Evolutionary conservation across 139 green algal species (phyloP).

Genomic region (Spirogloea muscicola): DNA sequence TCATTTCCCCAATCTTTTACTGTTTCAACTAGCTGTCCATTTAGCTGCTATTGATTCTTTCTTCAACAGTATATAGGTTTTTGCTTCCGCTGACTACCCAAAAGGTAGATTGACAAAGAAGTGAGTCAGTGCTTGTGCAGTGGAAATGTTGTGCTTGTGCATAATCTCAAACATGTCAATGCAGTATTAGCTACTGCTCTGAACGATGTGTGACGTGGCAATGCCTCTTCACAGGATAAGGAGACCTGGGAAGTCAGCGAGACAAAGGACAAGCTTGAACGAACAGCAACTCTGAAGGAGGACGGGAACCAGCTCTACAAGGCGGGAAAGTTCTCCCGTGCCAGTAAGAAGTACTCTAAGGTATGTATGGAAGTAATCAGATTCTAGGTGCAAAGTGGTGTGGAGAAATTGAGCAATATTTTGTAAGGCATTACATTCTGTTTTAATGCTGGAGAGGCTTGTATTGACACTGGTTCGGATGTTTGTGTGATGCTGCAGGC

Average conservation of each 20-base stretch:
- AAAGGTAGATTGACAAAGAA: too few species aligned
- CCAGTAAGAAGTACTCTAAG: constrained; percentile 66
- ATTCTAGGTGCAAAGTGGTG: not conserved
- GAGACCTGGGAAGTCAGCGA: constrained; percentile 83
- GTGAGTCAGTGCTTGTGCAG: too few species aligned
- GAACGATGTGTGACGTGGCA: too few species aligned
- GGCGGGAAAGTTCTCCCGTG: constrained; percentile 63
- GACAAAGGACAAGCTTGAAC: constrained; percentile 80
- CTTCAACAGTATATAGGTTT: too few species aligned
- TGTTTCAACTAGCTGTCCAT: too few species aligned
- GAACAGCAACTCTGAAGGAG: constrained; percentile 70
- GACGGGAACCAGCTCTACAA: constrained; percentile 87
- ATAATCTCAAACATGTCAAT: too few species aligned
- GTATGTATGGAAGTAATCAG: constrained; percentile 9
- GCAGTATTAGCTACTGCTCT: too few species aligned
- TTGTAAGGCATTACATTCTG: not conserved
- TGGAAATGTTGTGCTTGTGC: too few species aligned
- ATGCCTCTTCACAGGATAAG: constrained; percentile 68
- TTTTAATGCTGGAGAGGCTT: constrained; percentile 1
- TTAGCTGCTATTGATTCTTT: too few species aligned
- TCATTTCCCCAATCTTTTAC: too few species aligned
- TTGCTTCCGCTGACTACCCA: too few species aligned
- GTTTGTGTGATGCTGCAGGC: constrained; percentile 38
- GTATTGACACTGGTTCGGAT: too few species aligned
- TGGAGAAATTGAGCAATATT: not conserved